These are phyloP conservation scores for Discostella pseudostelligera DNA, from an alignment of 108 stramenopile genomes.

Conservation along the genomic window DNA sequence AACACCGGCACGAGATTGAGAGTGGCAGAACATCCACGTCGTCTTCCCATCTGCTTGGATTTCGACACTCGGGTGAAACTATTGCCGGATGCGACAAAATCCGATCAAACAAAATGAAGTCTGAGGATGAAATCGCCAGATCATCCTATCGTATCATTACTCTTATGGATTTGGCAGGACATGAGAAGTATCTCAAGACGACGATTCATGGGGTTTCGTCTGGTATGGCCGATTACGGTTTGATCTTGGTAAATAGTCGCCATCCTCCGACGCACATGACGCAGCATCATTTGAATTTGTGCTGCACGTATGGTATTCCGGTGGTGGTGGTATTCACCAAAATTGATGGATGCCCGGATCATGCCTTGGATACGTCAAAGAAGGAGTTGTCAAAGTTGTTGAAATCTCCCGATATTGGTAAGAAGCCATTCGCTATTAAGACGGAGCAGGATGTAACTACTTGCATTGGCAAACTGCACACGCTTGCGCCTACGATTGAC, in stretches of 20 bases:
- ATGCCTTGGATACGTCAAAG: constrained; percentile 90
- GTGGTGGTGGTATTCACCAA: constrained; percentile 95
- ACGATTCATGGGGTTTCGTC: constrained; percentile 97
- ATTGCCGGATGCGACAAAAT: constrained; percentile 64
- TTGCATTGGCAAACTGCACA: constrained; percentile 84
- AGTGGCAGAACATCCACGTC: constrained; percentile 96
- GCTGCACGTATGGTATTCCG: constrained; percentile 94
- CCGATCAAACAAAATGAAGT: constrained; percentile 73
- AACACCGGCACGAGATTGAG: constrained; percentile 98
- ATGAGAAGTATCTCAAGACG: constrained; percentile 99
- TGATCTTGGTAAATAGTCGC: constrained; percentile 94
- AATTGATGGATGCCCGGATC: constrained; percentile 93
- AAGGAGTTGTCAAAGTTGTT: constrained; percentile 74
- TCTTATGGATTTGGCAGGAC: constrained; percentile 97
- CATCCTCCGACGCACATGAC: constrained; percentile 99
- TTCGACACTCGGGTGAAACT: constrained; percentile 76
- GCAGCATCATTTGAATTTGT: constrained; percentile 95
- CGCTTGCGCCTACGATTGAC: constrained; percentile 93
- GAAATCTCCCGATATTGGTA: constrained; percentile 68
- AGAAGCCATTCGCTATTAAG: constrained; percentile 73
- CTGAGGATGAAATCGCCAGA: constrained; percentile 78
- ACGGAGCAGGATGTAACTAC: constrained; percentile 88
- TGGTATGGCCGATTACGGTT: constrained; percentile 93
- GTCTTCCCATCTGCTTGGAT: constrained; percentile 92
- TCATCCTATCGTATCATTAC: constrained; percentile 86